Percentiles rank a stretch among this genome's conserved stretches.
These are phyloP conservation scores for Erysiphe neolycopersici DNA, from an alignment of 2,329 filamentous ascomycete species.

Conservation along the genomic window DNA sequence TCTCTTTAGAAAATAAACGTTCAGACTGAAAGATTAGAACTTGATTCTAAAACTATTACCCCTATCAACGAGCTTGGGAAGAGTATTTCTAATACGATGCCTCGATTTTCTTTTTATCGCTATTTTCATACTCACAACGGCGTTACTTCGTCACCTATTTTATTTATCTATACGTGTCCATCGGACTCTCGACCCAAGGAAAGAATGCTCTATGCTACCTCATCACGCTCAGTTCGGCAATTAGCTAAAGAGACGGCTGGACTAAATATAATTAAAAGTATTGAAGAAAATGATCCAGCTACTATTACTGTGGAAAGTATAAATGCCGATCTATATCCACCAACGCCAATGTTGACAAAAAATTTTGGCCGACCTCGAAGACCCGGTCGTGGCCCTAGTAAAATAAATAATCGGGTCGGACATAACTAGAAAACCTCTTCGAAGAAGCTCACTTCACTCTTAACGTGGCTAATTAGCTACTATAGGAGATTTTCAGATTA, in stretches of 20 bases:
- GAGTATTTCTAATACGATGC: slow-evolving; percentile 38
- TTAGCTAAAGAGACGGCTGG: slow-evolving; percentile 35
- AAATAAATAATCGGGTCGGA: no score
- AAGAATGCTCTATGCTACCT: slow-evolving; percentile 59
- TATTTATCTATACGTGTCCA: slow-evolving; percentile 70
- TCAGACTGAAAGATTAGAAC: slow-evolving; percentile 38
- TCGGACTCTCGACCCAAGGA: slow-evolving; percentile 48
- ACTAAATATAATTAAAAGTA: slow-evolving; percentile 40
- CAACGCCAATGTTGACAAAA: slow-evolving; percentile 35
- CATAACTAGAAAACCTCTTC: no score
- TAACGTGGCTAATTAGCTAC: no score
- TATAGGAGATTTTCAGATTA: no score
- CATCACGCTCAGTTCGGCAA: slow-evolving; percentile 38
- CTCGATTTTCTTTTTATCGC: slow-evolving; percentile 54
- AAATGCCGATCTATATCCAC: slow-evolving; percentile 39
- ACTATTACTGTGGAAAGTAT: slow-evolving; percentile 45
- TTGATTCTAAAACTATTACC: slow-evolving; percentile 26
- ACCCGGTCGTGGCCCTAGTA: slow-evolving; percentile 22
- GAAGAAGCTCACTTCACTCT: no score
- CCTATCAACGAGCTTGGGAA: slow-evolving; percentile 29
- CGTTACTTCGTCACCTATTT: slow-evolving; percentile 26
- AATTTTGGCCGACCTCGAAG: slow-evolving; percentile 56
- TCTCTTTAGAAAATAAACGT: slow-evolving; percentile 39
- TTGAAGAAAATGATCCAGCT: slow-evolving; percentile 37
- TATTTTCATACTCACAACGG: slow-evolving; percentile 31